Base-by-base conservation (phyloP, 139 green algal genomes). In the Tetraselmis chui region DNA sequence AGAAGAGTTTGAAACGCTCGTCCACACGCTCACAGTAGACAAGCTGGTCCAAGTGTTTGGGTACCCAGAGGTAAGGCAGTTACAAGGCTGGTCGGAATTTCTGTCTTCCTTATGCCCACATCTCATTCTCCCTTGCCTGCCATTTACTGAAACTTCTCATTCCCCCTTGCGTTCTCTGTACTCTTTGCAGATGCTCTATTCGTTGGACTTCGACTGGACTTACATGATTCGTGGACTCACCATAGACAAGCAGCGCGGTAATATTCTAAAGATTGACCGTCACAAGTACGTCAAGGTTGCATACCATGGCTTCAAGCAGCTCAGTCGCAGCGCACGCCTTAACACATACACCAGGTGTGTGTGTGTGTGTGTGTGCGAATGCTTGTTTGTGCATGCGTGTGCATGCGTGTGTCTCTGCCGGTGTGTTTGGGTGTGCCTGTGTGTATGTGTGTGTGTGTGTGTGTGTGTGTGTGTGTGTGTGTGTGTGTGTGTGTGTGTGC, bases 241-340 rank as follows among this genome's bases (percentile, higher is more conserved):
- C 29, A 97, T 98, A 27, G 94, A 98, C 87, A 97, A 98, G 91
- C 85, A 90, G 80, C 81, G 94, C 1, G 94, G 93, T 31, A 97
- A 97, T 86, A 89, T 95, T 22, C 75, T 96, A n/a, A 93, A 94
- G 86, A 91, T 98, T 28, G 95, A 97, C 87, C 79, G 95, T 0
- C 96, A 98, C 93, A 98, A 98, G 84, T 99, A 99, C 82, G 96
- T 98, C 18, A 99, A 99, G 91, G 76, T 98, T 1, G 96, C 94
- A 0, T 97, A 96, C 84, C 96, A 99, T 82, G 96, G 96, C 31
- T 98, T 98, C 84, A 30, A 29, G n/a, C 59, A 85, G 79, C 88
- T 99, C 30, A 84, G 77, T 0, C 79, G 90, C 0, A 89, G 95
- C 23, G 86, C 95, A 75, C 89, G 95, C 22, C 79, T 91, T 32